These are phyloP conservation scores for Entomortierella beljakovae DNA, from an alignment of 192 early-diverging fungal species.

Conservation along the genomic window DNA sequence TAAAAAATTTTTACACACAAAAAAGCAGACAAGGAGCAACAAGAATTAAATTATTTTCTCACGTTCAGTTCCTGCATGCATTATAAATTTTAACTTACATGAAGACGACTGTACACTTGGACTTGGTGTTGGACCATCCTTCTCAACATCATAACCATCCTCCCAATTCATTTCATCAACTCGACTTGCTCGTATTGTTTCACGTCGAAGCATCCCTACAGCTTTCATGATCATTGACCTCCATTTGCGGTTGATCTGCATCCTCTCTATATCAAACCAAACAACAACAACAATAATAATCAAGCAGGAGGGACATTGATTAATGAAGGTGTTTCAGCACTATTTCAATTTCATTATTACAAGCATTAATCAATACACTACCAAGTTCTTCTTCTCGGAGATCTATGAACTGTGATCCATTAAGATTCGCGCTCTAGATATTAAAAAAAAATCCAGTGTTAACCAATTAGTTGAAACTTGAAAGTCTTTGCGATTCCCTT, in stretches of 20 bases:
- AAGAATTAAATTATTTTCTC: not conserved
- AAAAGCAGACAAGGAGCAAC: not conserved
- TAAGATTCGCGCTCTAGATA: conserved; percentile 39
- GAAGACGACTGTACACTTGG: conserved; percentile 7
- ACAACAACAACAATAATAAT: not conserved
- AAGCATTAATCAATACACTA: not conserved
- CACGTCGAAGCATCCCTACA: conserved; percentile 49
- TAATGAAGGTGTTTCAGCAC: not conserved
- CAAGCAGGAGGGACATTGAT: too few relatives aligned
- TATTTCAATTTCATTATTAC: conserved; percentile 4
- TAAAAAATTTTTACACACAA: not conserved
- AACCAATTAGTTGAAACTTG: too few relatives aligned
- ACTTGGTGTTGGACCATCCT: conserved; percentile 15
- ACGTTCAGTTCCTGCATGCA: not conserved
- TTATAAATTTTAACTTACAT: not conserved
- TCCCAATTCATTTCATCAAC: conserved; percentile 36
- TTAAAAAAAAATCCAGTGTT: not conserved
- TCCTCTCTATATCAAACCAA: conserved; percentile 15
- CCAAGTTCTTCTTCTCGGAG: conserved; percentile 37
- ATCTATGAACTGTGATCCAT: conserved; percentile 49
- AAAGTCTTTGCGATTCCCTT: not conserved
- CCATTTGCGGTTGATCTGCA: conserved; percentile 58
- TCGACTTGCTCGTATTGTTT: conserved; percentile 43
- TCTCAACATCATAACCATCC: conserved; percentile 41
- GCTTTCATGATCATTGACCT: conserved; percentile 55